Evolutionary conservation across 345 rosid species (phyloP).

Genomic region (Arabidopsis arenosa): DNA sequence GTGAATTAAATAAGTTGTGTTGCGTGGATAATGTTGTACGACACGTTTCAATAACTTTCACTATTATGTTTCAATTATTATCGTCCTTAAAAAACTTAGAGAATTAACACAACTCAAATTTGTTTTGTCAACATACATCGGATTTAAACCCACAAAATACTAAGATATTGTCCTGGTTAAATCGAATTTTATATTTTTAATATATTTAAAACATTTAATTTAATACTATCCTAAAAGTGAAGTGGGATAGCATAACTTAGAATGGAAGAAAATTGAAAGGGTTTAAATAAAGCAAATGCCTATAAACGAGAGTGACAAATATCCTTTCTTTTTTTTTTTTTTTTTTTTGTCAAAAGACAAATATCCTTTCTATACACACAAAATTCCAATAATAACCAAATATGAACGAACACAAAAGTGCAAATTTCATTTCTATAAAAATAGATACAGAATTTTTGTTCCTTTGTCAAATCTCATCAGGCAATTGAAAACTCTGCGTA

Average conservation of each 20-base stretch:
- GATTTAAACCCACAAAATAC: background rate
- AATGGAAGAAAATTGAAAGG: background rate
- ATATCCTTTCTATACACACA: slow-evolving; percentile 26
- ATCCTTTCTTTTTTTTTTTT: no score
- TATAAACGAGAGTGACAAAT: slow-evolving; percentile 23
- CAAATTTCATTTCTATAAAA: background rate
- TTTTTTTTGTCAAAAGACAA: no score
- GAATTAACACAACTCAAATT: background rate
- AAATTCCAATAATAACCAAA: slow-evolving; percentile 21
- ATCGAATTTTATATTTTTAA: background rate
- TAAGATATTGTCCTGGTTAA: background rate
- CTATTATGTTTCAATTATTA: background rate
- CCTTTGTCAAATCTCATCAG: slow-evolving; percentile 55
- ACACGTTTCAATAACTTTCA: background rate
- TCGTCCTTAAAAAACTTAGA: background rate
- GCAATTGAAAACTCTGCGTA: slow-evolving; percentile 68
- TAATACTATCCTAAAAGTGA: background rate
- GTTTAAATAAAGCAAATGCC: slow-evolving; percentile 16
- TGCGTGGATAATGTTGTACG: background rate
- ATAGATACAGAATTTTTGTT: background rate
- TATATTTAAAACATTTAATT: background rate
- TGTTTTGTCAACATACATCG: background rate
- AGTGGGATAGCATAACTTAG: slow-evolving; percentile 9
- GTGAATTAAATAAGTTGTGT: background rate
- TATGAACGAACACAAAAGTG: slow-evolving; percentile 27